phyloP scores from a whole-genome alignment of 106 monocot species.

The Hemerocallis citrina region DNA sequence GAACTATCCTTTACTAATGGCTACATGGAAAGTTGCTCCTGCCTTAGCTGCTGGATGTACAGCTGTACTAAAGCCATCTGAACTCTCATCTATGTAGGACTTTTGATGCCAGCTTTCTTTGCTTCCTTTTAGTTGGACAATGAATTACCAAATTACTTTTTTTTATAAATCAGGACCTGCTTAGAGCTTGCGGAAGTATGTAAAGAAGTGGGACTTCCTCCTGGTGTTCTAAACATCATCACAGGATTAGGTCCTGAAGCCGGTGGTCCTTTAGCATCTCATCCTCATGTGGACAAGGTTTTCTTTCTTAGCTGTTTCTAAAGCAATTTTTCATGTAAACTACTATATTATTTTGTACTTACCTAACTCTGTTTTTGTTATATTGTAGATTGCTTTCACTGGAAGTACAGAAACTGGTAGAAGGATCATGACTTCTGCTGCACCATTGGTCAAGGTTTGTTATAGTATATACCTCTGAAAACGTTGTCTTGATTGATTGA shows the following conservation, averaged over 20 bases:
- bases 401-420: slow-evolving; percentile 89
- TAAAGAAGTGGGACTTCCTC: slow-evolving; percentile 86
- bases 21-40: slow-evolving; percentile 98
- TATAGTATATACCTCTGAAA: not conserved
- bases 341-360: slow-evolving; percentile 1
- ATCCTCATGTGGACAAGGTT: slow-evolving; percentile 96
- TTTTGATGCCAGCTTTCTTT: not conserved
- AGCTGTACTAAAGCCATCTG: slow-evolving; percentile 95
- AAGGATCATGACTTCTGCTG: slow-evolving; percentile 84
- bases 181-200: slow-evolving; percentile 88
- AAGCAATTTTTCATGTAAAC: not conserved
- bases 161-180: slow-evolving; percentile 69
- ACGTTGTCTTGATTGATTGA: not conserved
- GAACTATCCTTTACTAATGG: slow-evolving; percentile 99
- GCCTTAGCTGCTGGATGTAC: slow-evolving; percentile 98
- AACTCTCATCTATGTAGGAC: slow-evolving; percentile 79
- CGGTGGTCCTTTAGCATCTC: slow-evolving; percentile 84
- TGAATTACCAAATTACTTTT: not conserved
- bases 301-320: not conserved
- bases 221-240: slow-evolving; percentile 87
- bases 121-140: not conserved
- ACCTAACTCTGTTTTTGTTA: not conserved
- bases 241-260: slow-evolving; percentile 93
- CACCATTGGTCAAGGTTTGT: slow-evolving; percentile 79
- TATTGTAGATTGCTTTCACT: slow-evolving; percentile 80